phyloP scores from a whole-genome alignment of 257 asterid genomes.

The Penstemon eatonii region DNA sequence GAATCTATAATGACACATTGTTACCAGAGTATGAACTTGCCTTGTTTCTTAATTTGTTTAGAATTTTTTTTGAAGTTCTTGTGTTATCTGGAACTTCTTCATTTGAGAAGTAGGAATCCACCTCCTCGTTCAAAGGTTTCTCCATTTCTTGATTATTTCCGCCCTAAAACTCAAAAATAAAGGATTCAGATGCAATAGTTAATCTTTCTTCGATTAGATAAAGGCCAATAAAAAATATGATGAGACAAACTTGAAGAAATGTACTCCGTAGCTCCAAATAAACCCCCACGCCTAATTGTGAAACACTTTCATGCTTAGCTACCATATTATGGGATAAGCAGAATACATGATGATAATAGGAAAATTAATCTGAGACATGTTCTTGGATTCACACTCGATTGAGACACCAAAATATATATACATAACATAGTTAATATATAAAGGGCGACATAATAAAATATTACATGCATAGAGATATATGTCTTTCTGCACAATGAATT shows the following conservation, averaged over 20 bases:
- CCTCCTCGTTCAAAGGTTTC: conserved; percentile 24
- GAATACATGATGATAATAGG: neutral
- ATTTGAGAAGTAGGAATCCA: conserved; percentile 32
- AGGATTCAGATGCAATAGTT: neutral
- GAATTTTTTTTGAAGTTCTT: conserved; percentile 14
- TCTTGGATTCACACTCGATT: neutral
- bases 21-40: conserved; percentile 23
- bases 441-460: no score
- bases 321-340: neutral
- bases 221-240: neutral
- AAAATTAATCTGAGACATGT: neutral
- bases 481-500: no score
- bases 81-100: conserved; percentile 24
- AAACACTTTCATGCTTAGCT: conserved; percentile 5
- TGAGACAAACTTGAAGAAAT: conserved; percentile 17
- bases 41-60: conserved; percentile 19
- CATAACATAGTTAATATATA: neutral
- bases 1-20: neutral
- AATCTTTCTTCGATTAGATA: neutral
- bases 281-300: neutral
- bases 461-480: neutral
- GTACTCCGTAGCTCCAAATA: neutral
- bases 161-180: conserved; percentile 31
- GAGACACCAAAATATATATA: neutral
- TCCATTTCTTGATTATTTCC: conserved; percentile 21